Conservation (phyloP, 169 alveolate genomes). For the Cryptosporidium tyzzeri region DNA sequence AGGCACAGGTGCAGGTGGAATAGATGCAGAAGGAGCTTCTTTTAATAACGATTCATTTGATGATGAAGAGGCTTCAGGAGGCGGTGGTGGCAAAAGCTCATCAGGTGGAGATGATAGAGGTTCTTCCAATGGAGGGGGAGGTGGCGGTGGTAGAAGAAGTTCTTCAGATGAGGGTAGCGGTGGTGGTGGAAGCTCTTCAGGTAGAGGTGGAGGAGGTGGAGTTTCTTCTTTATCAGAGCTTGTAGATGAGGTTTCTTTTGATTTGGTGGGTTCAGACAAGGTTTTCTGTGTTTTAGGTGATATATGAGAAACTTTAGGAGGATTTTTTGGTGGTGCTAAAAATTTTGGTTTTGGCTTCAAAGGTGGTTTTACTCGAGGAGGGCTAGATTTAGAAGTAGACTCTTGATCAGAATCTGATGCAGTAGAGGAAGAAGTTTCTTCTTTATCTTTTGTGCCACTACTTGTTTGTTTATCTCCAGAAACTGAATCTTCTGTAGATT, state of each 20-base stretch:
- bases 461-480: not conserved
- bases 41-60: not conserved
- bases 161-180: slow-evolving; percentile 4
- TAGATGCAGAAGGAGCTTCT: not conserved
- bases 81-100: slow-evolving; percentile 64
- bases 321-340: too few species aligned
- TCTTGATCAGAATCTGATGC: too few species aligned
- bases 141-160: too few species aligned
- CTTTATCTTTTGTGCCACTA: too few species aligned
- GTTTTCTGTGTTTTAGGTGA: too few species aligned
- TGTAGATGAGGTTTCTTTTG: too few species aligned
- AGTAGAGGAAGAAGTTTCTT: too few species aligned
- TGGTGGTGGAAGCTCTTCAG: not conserved
- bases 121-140: slow-evolving; percentile 36
- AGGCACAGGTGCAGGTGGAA: not conserved
- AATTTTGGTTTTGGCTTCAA: too few species aligned
- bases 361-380: not conserved
- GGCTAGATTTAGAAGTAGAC: not conserved
- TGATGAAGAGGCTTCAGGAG: slow-evolving; percentile 15
- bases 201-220: too few species aligned
- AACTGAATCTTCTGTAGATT: not conserved
- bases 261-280: too few species aligned
- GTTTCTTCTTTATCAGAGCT: too few species aligned
- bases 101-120: slow-evolving; percentile 56
- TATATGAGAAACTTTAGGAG: too few species aligned